Conservation (phyloP, 106 monocot genomes). For the Allium fistulosum region DNA sequence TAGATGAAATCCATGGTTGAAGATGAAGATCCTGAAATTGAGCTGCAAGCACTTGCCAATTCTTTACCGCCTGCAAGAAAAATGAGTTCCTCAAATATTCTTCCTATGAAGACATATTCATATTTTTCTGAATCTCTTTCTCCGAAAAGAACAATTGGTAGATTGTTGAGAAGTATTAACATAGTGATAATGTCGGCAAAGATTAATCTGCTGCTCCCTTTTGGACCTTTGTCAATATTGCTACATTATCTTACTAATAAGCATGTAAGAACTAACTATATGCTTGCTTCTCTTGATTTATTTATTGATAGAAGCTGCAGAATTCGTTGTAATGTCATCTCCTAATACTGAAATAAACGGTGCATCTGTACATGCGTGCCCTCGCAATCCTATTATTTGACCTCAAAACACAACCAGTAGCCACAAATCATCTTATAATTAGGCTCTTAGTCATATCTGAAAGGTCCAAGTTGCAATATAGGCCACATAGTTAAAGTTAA, state of each 20-base stretch:
- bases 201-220: slow-evolving; percentile 86
- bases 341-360: no score
- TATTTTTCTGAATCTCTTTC: slow-evolving; percentile 27
- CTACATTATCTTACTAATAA: slow-evolving; percentile 79
- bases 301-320: no score
- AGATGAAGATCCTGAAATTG: slow-evolving; percentile 6
- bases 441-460: no score
- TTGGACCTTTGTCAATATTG: slow-evolving; percentile 83
- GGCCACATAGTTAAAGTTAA: no score
- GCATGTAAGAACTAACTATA: slow-evolving; percentile 52
- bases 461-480: no score
- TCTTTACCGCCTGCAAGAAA: slow-evolving; percentile 25
- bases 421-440: no score
- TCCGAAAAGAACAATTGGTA: slow-evolving; percentile 16
- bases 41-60: slow-evolving; percentile 12
- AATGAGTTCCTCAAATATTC: slow-evolving; percentile 22
- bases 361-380: no score
- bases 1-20: slow-evolving; percentile 8
- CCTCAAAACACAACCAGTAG: no score
- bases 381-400: no score
- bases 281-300: background rate
- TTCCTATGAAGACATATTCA: slow-evolving; percentile 56
- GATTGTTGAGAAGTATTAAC: slow-evolving; percentile 48
- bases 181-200: slow-evolving; percentile 77
- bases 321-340: no score